A percentile compares a stretch with the other conserved stretches of the same genome.
Conservation (phyloP, 179 eudicot species). For the Patellifolia procumbens region DNA sequence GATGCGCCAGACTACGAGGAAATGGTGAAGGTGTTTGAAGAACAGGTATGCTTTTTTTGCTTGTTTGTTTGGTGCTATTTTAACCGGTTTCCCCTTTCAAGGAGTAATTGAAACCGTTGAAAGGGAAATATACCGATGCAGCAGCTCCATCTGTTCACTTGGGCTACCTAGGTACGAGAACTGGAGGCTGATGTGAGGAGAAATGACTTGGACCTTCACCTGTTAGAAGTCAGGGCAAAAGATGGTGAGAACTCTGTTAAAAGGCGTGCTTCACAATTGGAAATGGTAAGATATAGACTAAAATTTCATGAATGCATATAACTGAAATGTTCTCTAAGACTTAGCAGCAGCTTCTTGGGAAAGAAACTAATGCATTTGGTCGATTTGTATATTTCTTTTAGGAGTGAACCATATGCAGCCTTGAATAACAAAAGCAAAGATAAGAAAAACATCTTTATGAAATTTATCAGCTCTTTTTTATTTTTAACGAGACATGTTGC, state of each 20-base stretch:
- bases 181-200: slow-evolving; percentile 60
- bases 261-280: slow-evolving; percentile 45
- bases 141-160: slow-evolving; percentile 25
- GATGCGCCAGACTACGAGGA: slow-evolving; percentile 30
- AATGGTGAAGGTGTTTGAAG: slow-evolving; percentile 50
- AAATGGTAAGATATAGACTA: slow-evolving; percentile 49
- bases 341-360: neutral
- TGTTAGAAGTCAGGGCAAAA: slow-evolving; percentile 50
- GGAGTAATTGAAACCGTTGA: slow-evolving; percentile 9
- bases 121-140: slow-evolving; percentile 19
- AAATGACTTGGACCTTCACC: slow-evolving; percentile 59
- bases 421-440: neutral
- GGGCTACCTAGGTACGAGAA: slow-evolving; percentile 55
- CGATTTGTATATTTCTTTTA: neutral
- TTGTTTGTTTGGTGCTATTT: slow-evolving; percentile 7
- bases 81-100: slow-evolving; percentile 19
- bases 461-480: neutral
- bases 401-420: slow-evolving; percentile 6
- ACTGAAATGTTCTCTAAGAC: neutral
- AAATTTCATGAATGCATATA: neutral
- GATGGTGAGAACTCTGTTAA: slow-evolving; percentile 57
- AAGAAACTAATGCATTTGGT: neutral
- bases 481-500: neutral
- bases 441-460: neutral
- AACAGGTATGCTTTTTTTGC: slow-evolving; percentile 52